Evolutionary conservation across 345 rosid species (phyloP), one percentile per base, ranked within the genome.

Genomic region (Pistacia vera): DNA sequence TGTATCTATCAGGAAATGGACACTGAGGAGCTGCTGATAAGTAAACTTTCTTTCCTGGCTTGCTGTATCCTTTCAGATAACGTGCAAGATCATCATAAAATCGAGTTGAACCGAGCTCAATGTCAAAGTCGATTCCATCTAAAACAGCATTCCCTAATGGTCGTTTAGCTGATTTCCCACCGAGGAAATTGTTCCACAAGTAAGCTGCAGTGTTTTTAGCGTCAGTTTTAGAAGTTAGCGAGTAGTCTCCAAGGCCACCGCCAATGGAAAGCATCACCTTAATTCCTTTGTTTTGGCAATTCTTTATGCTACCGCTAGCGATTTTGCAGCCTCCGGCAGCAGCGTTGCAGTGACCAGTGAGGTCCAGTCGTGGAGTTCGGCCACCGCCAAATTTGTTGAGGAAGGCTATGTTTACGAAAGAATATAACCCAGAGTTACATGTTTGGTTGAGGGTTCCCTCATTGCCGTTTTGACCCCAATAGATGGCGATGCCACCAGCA

Each of bases 11-110:
- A 0, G 95, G 93, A 75, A 83, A 90, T 38, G 88, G 91, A 81
- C 95, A 89, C 25, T 90, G 91, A 12, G 95, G 93, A 62, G 92
- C 91, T 28, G 89, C 93, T 20, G 95, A 70, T 74, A 90, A 28
- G 75, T 86, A 87, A 16, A 90, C 90, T 80, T 83, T 90, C 49
- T 66, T 86, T n/a, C 84, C 86, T 33, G 46, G 54, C 4, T 48
- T 65, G 73, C 86, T 82, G 48, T 77, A 77, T 11, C 49, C 80
- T 2, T 82, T 30, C 8, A 90, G 71, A 63, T n/a, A 63, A 41
- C 84, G 78, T 10, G 86, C 90, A 30, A 88, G 90, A 61, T 83
- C 82, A 36, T 84, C 88, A 78, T 80, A 90, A 49, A 83, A 75
- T 17, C 70, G 66, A 49, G 83, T 73, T 0, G 85, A 84, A 14